Conservation (phyloP, 768 basidiomycete genomes). For the Agrocybe chaxingu region DNA sequence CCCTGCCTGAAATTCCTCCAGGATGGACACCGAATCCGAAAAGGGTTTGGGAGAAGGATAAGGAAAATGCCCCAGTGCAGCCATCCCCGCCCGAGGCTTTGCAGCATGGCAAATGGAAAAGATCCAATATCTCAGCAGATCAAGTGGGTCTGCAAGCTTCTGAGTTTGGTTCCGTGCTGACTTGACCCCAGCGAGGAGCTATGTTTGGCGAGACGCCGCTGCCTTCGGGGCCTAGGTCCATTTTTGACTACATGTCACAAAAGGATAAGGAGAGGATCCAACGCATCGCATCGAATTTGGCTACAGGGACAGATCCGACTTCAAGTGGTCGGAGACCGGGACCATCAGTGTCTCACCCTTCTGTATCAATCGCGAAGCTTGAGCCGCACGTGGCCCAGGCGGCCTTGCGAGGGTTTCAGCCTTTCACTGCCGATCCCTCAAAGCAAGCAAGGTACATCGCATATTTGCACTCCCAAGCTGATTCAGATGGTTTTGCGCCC, state of each 20-base stretch:
- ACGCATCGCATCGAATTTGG: slow-evolving; percentile 41
- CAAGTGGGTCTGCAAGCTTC: slow-evolving; percentile 47
- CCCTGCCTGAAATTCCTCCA: slow-evolving; percentile 74
- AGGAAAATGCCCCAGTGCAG: slow-evolving; percentile 39
- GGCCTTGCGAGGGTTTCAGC: slow-evolving; percentile 86
- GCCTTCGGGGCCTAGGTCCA: slow-evolving; percentile 67
- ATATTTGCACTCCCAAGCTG: slow-evolving; percentile 75
- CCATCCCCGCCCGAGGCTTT: slow-evolving; percentile 18
- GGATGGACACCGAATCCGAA: slow-evolving; percentile 86
- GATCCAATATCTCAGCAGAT: slow-evolving; percentile 57
- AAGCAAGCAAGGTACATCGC: slow-evolving; percentile 86
- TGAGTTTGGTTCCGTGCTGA: neutral
- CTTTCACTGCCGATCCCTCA: slow-evolving; percentile 69
- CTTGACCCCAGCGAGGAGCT: slow-evolving; percentile 63
- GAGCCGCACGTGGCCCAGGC: slow-evolving; percentile 83
- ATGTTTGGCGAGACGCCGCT: slow-evolving; percentile 81
- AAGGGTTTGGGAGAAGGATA: slow-evolving; percentile 60
- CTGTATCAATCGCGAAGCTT: slow-evolving; percentile 44
- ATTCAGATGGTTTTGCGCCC: slow-evolving; percentile 39
- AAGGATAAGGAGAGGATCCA: slow-evolving; percentile 87
- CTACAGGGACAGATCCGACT: slow-evolving; percentile 11
- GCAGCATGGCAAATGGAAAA: slow-evolving; percentile 50
- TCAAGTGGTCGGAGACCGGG: slow-evolving; percentile 25
- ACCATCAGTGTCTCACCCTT: slow-evolving; percentile 13
- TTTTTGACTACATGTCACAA: slow-evolving; percentile 93